Evolutionary conservation across 2,329 filamentous ascomycete genomes (phyloP).

Genomic region (Ceratocystiopsis sp.): DNA sequence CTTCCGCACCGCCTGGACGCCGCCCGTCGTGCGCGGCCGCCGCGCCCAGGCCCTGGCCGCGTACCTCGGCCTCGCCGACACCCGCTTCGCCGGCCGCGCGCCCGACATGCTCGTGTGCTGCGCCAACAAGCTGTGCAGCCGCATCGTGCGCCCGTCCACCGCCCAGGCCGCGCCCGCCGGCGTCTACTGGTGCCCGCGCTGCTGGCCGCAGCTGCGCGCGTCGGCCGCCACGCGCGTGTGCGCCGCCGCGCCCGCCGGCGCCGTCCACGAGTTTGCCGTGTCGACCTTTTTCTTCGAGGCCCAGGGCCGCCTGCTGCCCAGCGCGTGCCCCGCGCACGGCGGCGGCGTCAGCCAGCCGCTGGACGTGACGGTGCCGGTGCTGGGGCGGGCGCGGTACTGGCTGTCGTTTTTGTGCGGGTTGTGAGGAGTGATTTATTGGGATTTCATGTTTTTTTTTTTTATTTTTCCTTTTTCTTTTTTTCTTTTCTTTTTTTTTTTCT

Average conservation of each 20-base stretch:
- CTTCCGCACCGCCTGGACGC: constrained; percentile 14
- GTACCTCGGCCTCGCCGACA: not conserved
- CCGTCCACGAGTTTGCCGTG: constrained; percentile 16
- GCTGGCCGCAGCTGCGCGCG: constrained; percentile 16
- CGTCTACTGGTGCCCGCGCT: constrained; percentile 17
- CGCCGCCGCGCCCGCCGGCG: not conserved
- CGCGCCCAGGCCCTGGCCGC: not conserved
- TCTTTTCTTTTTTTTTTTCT: not conserved
- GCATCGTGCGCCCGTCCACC: constrained; percentile 14
- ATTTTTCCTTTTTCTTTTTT: not conserved
- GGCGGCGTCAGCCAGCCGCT: not conserved
- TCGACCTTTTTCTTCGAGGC: constrained; percentile 20
- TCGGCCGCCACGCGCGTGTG: constrained; percentile 13
- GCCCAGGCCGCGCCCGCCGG: constrained; percentile 12
- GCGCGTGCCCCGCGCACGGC: constrained; percentile 10
- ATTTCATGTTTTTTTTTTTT: not conserved
- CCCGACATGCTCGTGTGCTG: constrained; percentile 14
- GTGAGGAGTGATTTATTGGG: not conserved
- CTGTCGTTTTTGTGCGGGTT: not conserved
- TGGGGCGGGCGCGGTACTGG: not conserved
- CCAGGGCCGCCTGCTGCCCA: constrained; percentile 14
- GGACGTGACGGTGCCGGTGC: not conserved
- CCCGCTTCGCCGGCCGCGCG: no score
- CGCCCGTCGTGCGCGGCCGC: constrained; percentile 7
- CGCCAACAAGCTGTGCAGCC: constrained; percentile 22